Percentiles rank a stretch among this genome's conserved stretches.
Conservation (phyloP, 108 stramenopile species). For the Fistulifera pelliculosa region DNA sequence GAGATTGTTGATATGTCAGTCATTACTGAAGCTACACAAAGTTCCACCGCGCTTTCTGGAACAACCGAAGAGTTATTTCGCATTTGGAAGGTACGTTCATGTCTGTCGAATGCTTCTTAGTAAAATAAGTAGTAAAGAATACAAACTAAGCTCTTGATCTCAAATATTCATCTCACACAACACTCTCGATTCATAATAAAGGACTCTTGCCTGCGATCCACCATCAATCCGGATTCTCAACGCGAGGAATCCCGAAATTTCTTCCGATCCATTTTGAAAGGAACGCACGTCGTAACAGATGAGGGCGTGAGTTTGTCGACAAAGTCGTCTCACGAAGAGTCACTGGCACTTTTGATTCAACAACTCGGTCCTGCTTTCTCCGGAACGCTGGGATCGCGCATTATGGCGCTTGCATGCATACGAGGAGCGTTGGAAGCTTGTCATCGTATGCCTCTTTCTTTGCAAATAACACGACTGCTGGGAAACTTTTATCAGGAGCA, state of each 20-base stretch:
- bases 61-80: conserved; percentile 5
- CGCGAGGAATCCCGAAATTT: neutral
- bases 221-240: neutral
- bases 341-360: conserved; percentile 24
- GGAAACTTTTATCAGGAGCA: conserved; percentile 43
- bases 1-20: no score
- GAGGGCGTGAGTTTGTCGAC: neutral
- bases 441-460: conserved; percentile 3
- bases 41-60: no score
- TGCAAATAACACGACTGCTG: conserved; percentile 17
- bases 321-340: conserved; percentile 21
- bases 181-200: no score
- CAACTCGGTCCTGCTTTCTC: conserved; percentile 24
- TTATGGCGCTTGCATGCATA: conserved; percentile 1
- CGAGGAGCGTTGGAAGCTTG: conserved; percentile 1
- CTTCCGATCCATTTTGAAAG: neutral
- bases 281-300: neutral
- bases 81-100: neutral
- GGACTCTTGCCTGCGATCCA: no score
- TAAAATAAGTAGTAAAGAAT: no score
- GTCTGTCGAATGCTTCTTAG: no score
- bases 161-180: no score
- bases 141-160: no score
- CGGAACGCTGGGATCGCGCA: neutral
- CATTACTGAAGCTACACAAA: no score